phyloP scores from a whole-genome alignment of 2,329 filamentous ascomycete genomes.

The Cryphonectria carpinicola region DNA sequence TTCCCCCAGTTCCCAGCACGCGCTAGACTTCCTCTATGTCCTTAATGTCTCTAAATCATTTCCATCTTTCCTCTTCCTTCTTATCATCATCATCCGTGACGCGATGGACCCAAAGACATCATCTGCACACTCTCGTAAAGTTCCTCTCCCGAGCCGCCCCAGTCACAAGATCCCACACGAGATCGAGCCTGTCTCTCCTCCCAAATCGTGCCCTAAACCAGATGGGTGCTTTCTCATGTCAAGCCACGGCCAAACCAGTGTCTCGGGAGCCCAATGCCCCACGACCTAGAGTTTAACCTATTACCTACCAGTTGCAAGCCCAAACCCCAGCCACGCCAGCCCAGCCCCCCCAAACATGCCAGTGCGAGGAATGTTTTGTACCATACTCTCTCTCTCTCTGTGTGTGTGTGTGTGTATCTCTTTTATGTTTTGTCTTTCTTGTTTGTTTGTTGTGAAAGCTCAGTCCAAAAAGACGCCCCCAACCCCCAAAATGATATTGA shows the following conservation, averaged over 20 bases:
- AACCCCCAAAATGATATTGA: neutral
- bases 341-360: neutral
- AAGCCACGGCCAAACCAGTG: neutral
- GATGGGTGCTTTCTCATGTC: neutral
- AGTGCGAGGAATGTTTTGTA: neutral
- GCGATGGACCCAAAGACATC: no score
- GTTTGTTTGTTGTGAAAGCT: neutral
- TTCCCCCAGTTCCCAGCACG: neutral
- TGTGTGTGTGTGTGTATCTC: no score
- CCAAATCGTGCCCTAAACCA: neutral
- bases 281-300: neutral
- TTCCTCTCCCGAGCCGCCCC: neutral
- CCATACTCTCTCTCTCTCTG: neutral
- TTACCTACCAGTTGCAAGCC: neutral
- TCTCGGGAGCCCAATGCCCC: neutral
- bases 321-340: neutral
- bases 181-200: neutral
- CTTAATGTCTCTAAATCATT: neutral
- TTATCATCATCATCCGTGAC: no score
- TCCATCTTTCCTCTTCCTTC: neutral
- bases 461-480: neutral
- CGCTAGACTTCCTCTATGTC: neutral
- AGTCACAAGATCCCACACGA: neutral
- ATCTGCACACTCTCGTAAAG: neutral
- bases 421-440: neutral